Conservation (phyloP, 345 rosid genomes). For the Eutrema heterophyllum region DNA sequence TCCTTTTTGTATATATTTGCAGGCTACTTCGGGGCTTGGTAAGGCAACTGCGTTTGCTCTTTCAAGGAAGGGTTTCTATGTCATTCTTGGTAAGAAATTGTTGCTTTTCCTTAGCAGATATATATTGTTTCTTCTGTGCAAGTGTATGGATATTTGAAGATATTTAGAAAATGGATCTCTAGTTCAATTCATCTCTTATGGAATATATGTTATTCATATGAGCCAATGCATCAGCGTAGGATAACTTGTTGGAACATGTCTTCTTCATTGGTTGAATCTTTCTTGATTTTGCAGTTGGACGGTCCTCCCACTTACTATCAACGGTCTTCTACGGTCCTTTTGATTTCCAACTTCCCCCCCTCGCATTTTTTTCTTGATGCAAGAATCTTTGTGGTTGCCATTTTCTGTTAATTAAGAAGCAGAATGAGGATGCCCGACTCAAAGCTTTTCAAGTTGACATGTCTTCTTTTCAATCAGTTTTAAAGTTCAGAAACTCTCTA, state of each 20-base stretch:
- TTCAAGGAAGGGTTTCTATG: constrained; percentile 63
- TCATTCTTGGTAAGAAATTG: constrained; percentile 58
- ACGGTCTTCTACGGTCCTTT: constrained; percentile 38
- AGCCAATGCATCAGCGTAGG: background rate
- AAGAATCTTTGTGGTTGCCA: constrained; percentile 1
- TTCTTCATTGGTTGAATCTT: constrained; percentile 2
- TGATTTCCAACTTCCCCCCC: background rate
- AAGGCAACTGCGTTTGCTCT: constrained; percentile 69
- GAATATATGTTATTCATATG: background rate
- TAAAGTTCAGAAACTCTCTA: constrained; percentile 54
- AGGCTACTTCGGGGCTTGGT: constrained; percentile 93
- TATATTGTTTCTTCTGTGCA: background rate
- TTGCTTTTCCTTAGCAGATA: background rate
- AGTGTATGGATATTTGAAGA: background rate
- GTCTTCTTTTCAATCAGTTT: constrained; percentile 61
- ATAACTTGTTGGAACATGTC: background rate
- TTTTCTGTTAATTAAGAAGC: constrained; percentile 32
- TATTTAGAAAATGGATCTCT: background rate
- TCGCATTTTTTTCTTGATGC: background rate
- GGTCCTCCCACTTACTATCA: constrained; percentile 46
- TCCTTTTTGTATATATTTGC: background rate
- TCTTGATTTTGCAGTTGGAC: constrained; percentile 59
- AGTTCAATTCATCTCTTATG: background rate
- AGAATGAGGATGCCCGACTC: constrained; percentile 48
- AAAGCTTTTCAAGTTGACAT: constrained; percentile 69